phyloP scores from a whole-genome alignment of 2,329 filamentous ascomycete species.

The Exophiala phaeomuriformis region DNA sequence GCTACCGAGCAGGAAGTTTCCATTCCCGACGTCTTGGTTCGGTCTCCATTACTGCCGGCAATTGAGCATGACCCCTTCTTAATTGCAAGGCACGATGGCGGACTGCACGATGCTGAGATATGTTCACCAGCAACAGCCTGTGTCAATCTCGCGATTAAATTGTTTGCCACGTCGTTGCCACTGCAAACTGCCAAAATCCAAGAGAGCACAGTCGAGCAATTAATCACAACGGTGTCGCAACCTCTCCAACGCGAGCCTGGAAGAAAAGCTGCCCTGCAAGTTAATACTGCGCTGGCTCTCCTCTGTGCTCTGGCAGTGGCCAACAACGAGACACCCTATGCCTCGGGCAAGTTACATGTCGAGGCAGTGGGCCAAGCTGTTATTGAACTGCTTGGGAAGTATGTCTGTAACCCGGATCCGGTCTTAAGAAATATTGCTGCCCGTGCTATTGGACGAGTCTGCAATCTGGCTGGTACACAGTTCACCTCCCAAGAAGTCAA shows the following conservation, averaged over 20 bases:
- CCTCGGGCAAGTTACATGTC: conserved; percentile 65
- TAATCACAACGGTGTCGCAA: conserved; percentile 70
- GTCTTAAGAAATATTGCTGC: conserved; percentile 81
- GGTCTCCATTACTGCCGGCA: conserved; percentile 26
- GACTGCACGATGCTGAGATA: conserved; percentile 10
- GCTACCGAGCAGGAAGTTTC: conserved; percentile 22
- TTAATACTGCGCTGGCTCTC: conserved; percentile 80
- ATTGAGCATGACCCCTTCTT: conserved; percentile 57
- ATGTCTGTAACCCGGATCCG: conserved; percentile 75
- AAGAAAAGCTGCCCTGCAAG: conserved; percentile 79
- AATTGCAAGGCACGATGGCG: conserved; percentile 14
- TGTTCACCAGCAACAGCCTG: conserved; percentile 79
- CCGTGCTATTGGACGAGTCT: conserved; percentile 76
- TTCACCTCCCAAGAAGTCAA: conserved; percentile 90
- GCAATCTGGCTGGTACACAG: conserved; percentile 72
- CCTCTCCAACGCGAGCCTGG: conserved; percentile 77
- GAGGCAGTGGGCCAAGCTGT: conserved; percentile 67
- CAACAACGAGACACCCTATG: conserved; percentile 67
- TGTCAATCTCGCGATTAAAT: conserved; percentile 84
- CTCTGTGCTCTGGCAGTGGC: conserved; percentile 75
- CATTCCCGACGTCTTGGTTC: conserved; percentile 22
- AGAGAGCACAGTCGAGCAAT: conserved; percentile 90
- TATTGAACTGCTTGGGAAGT: conserved; percentile 45
- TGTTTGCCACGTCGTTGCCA: conserved; percentile 87
- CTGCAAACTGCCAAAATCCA: conserved; percentile 86